Evolutionary conservation across 805 yeast genomes (phyloP), one percentile per base, ranked within the genome.

Genomic region (Metschnikowia cubensis): DNA sequence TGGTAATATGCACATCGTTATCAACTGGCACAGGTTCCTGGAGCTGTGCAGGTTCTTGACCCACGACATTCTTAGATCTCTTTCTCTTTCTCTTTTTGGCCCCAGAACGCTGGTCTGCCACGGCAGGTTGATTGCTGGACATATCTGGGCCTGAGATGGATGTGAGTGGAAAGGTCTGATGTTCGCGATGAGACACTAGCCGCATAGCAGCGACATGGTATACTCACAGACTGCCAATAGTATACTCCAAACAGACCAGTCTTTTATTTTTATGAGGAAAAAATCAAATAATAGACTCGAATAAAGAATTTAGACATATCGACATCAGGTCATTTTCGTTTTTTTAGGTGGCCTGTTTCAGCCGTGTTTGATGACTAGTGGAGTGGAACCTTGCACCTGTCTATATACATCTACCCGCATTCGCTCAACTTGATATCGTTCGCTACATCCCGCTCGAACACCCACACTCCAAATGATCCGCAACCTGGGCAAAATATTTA

Each of bases 31-130:
- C 40, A 15, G 32, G 5, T 38, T 38, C 18, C 29, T n/a, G 32
- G 11, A 40, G 47, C 41, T 35, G 49, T 1, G 35, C 21, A 17
- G 43, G 38, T 20, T 47, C 60, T 2, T 31, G 47, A 8, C 29
- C 42, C 34, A 21, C 41, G 13, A 32, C 37, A 14, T 58, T 54
- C 51, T 64, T 68, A 38, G 62, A 60, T 39, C 55, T 58, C 49
- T 55, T 57, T 44, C 60, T 55, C 51, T 52, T 57, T 45, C 60
- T 49, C 21, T 57, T 57, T 25, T 53, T 55, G 36, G 31, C 29
- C 13, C 46, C 51, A 21, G 52, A 37, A 17, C 41, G 48, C 14
- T 53, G 50, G 25, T 45, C 52, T 17, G 44, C 42, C 31, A 42
- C 49, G 18, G 21, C 35, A 35, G 31, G 37, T 10, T 46, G 49